Percentiles rank a stretch among this genome's conserved stretches.
These are phyloP conservation scores for Talaromyces pinophilus DNA, from an alignment of 2,329 filamentous ascomycete genomes.

Conservation along the genomic window DNA sequence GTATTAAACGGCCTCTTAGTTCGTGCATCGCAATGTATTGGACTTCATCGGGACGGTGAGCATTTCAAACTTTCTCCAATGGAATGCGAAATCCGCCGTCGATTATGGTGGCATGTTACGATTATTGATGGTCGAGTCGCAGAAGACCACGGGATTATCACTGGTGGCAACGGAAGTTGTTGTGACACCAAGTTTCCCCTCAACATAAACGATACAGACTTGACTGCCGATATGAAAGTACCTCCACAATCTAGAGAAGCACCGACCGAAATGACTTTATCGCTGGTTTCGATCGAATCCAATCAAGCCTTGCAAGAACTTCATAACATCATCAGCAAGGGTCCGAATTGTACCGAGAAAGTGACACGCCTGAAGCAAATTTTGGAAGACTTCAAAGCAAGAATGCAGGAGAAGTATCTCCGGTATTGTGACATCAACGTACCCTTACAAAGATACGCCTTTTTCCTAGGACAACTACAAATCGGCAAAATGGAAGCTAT, in stretches of 20 bases:
- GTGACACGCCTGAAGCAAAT: background rate
- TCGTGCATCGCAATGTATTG: conserved; percentile 55
- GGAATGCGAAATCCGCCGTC: conserved; percentile 60
- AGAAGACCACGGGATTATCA: conserved; percentile 60
- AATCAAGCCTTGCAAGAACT: background rate
- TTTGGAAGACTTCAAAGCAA: background rate
- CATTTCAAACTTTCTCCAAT: conserved; percentile 56
- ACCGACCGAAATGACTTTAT: background rate
- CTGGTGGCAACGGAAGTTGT: conserved; percentile 46
- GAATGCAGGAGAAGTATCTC: conserved; percentile 2
- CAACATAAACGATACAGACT: conserved; percentile 12
- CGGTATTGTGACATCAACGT: background rate
- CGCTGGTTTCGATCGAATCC: background rate
- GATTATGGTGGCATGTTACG: conserved; percentile 60
- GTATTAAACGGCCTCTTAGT: conserved; percentile 55
- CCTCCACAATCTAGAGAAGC: background rate
- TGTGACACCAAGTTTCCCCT: conserved; percentile 40
- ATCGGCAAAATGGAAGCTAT: conserved; percentile 3
- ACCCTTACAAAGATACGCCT: background rate
- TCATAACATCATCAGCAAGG: background rate
- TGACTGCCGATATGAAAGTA: conserved; percentile 20
- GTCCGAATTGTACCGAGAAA: background rate
- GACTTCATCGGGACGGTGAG: conserved; percentile 60
- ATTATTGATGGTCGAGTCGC: conserved; percentile 49
- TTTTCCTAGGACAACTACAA: background rate